A percentile compares a stretch with the other conserved stretches of the same genome.
Conservation (phyloP, 352 stramenopile species). For the Pythium biforme region DNA sequence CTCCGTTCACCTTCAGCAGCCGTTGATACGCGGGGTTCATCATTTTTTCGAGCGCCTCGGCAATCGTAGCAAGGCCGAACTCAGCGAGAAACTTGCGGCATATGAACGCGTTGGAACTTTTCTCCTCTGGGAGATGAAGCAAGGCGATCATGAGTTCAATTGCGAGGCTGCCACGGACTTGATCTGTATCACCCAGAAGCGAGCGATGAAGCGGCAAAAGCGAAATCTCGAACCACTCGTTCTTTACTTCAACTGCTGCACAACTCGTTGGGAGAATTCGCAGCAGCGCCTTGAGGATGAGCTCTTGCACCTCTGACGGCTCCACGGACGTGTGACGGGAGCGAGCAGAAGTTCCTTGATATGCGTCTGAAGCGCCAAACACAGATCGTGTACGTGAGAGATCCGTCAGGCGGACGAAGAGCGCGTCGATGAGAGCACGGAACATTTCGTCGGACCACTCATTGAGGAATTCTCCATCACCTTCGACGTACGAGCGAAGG, state of each 20-base stretch:
- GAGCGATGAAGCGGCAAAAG: constrained; percentile 61
- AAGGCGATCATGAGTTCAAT: constrained; percentile 69
- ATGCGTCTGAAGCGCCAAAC: constrained; percentile 28
- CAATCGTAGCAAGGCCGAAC: constrained; percentile 47
- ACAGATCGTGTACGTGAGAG: constrained; percentile 54
- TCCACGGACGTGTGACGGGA: constrained; percentile 30
- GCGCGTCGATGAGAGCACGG: constrained; percentile 52
- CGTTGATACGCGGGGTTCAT: constrained; percentile 67
- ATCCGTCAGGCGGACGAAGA: constrained; percentile 56
- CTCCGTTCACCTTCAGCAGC: constrained; percentile 41
- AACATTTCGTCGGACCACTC: constrained; percentile 78
- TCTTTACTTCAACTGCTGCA: constrained; percentile 50
- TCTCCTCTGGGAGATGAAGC: constrained; percentile 44
- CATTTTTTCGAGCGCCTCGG: constrained; percentile 69
- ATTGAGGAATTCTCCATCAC: constrained; percentile 73
- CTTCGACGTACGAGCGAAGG: constrained; percentile 76
- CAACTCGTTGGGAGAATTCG: constrained; percentile 59
- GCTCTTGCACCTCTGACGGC: constrained; percentile 74
- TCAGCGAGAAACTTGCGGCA: constrained; percentile 61
- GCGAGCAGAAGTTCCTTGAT: constrained; percentile 20
- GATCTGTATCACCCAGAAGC: constrained; percentile 69
- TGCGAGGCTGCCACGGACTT: constrained; percentile 70
- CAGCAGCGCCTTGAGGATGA: constrained; percentile 74
- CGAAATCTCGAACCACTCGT: constrained; percentile 56
- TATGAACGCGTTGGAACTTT: constrained; percentile 47